Evolutionary conservation across 805 yeast species (phyloP), one percentile per base, ranked within the genome.

Genomic region (Danielia reshetovae): DNA sequence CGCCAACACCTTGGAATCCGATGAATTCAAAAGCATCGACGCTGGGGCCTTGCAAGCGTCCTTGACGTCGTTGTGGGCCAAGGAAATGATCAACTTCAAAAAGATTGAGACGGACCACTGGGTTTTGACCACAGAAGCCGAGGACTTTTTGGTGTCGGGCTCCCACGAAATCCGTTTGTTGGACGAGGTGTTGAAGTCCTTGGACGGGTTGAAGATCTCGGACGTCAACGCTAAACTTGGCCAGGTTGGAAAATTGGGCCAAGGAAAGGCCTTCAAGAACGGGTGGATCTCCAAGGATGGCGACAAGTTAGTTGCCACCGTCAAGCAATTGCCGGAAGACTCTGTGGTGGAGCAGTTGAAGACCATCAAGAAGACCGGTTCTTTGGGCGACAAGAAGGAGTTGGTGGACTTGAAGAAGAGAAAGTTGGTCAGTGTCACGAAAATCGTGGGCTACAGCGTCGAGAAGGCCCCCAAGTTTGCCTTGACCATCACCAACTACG

Each of bases 211-310:
- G 51, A 85, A 84, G 55, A 80, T 93, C 49, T 59, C 83, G 16
- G 97, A 90, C 35, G 85, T 84, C 35, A 60, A 62, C 39, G 57
- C 79, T 36, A 74, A 81, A 46, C 69, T 90, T 64, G 97, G 97
- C 37, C 68, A 78, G 34, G 78, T 78, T 40, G 97, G 97, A 43
- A 81, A 81, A 50, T 74, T 90, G 45, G 99, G 98, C 44, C 98
- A 93, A 68, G 95, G 95, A 49, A 81, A 89, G 54, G 99, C 97
- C 12, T 94, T 93, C 75, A 90, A 88, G 64, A 89, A 89, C 60
- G 94, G 95, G 27, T 93, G 99, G 99, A 81, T 93, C 52, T 67
- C 75, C 45, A 93, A 94, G 60, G 85, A 82, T 39, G 94, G 90
- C 38, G 95, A 85, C 49, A 78, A 73, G 52, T 74, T 90, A 49